Evolutionary conservation across 345 rosid species (phyloP), one percentile per base, ranked within the genome.

Genomic region (Combretum micranthum): DNA sequence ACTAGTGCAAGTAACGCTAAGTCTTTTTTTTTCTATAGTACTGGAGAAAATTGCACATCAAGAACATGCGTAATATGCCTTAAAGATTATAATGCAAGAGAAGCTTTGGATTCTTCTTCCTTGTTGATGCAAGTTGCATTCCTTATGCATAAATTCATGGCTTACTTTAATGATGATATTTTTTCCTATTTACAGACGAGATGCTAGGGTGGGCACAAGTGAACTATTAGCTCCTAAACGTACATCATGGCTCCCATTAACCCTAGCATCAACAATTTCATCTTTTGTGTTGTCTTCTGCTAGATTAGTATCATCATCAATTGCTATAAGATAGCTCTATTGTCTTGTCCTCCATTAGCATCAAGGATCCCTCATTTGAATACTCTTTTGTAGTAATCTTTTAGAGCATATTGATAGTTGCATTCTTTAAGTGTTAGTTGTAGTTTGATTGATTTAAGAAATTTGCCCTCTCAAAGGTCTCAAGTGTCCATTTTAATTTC

Each of bases 1-100:
- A 46, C 71, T 89, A 59, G 99, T 93, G 7, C 89, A 82, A 72
- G 99, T 96, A 68, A 87, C 89, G 97, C 99, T 97, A 12, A 93
- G 94, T 73, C 80, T 86, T 60, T 72, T 77, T 50, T 93, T 93
- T 54, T 73, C 83, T 26, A 59, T 91, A 9, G 87, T 82, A 46
- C 75, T 80, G 53, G 99, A 93, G 73, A 97, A 87, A 93, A 87
- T 61, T 80, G 80, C 44, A 93, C 99, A 43, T 87, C 99, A 18
- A 67, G 70, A 61, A 72, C 92, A 18, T 93, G 99, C 26, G 94
- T 96, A 46, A 85, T 93, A 55, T 93, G 99, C 75, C 92, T 89
- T 21, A 96, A 93, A 72, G 99, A 93, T 67, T 93, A 93, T 54
- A 83, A 56, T 21, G 80, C 83, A 8, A 97, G 99, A 49, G 99